Base-by-base conservation (phyloP, 805 yeast genomes). In the Cyberlindnera mycetangii region DNA sequence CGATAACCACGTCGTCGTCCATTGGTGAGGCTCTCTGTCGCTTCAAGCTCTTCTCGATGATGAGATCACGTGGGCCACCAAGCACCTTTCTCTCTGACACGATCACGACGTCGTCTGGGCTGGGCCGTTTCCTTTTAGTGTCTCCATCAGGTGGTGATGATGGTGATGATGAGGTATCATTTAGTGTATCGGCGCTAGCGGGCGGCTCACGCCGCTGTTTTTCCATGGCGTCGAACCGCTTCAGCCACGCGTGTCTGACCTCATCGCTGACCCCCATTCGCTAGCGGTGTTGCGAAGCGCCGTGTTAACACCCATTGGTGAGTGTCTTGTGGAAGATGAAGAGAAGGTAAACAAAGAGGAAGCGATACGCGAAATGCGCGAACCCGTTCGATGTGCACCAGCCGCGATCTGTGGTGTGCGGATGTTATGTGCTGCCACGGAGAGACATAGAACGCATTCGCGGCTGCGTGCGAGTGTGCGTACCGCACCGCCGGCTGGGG, bases 171-270 rank as follows among this genome's bases (percentile, higher is more conserved):
- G n/a, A n/a, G n/a, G n/a, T n/a, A n/a, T n/a, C n/a, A n/a, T n/a
- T n/a, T n/a, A n/a, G n/a, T n/a, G n/a, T n/a, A n/a, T n/a, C n/a
- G n/a, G n/a, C n/a, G n/a, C n/a, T n/a, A 7, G 12, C 12, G 12
- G 28, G 28, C 12, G 28, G 28, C 14, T 25, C 28, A n/a, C n/a
- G n/a, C n/a, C n/a, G n/a, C 28, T 25, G n/a, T 25, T 25, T 25
- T n/a, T 25, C 12, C 5, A n/a, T n/a, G 4, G 28, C 28, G 12
- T 33, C 32, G 14, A 44, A 42, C 15, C 50, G 43, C 37, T 33
- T 36, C 27, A 42, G 32, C 58, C 58, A 54, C 2, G 51, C 37
- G 17, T n/a, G 18, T 18, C 56, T 39, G 5, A 54, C 58, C 12
- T 42, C 40, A 3, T 52, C 54, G n/a, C 38, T 41, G 4, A 51